Conservation (phyloP, 495 filamentous ascomycete species). For the Penicillium subrubescens region DNA sequence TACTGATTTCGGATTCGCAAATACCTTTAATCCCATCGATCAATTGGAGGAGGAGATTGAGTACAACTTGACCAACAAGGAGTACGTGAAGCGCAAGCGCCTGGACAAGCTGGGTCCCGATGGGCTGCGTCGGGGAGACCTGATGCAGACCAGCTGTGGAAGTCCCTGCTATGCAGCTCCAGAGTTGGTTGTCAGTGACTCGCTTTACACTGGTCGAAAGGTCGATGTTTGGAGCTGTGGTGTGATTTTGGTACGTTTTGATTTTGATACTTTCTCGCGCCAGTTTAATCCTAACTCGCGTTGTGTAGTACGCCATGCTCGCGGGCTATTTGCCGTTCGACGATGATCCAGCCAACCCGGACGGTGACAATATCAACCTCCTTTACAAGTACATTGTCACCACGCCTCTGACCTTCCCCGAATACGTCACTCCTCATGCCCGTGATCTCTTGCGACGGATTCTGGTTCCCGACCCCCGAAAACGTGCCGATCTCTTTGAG, state of each 20-base stretch:
- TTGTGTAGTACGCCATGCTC: slow-evolving; percentile 91
- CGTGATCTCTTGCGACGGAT: slow-evolving; percentile 90
- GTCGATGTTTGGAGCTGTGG: slow-evolving; percentile 99
- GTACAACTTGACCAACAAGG: slow-evolving; percentile 78
- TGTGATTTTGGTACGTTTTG: slow-evolving; percentile 85
- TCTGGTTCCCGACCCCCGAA: slow-evolving; percentile 92
- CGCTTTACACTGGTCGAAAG: slow-evolving; percentile 93
- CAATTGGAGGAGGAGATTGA: slow-evolving; percentile 90
- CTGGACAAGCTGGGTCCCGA: slow-evolving; percentile 83
- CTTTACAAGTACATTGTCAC: slow-evolving; percentile 99
- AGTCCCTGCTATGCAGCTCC: slow-evolving; percentile 90
- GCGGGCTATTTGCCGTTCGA: slow-evolving; percentile 99
- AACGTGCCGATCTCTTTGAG: slow-evolving; percentile 94
- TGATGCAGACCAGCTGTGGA: slow-evolving; percentile 62
- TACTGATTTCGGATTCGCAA: slow-evolving; percentile 98
- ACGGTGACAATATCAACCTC: slow-evolving; percentile 98
- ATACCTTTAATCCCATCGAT: slow-evolving; percentile 89
- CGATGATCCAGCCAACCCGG: slow-evolving; percentile 96
- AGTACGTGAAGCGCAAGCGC: slow-evolving; percentile 77
- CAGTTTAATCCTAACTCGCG: background rate
- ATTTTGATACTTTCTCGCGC: background rate
- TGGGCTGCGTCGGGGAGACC: slow-evolving; percentile 71
- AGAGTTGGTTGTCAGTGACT: slow-evolving; percentile 96
- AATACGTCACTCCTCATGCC: slow-evolving; percentile 98
- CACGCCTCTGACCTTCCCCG: slow-evolving; percentile 94